Percentiles rank a stretch among this genome's conserved stretches.
Evolutionary conservation across 2,329 filamentous ascomycete genomes (phyloP).

Genomic region (Bertia moriformis): DNA sequence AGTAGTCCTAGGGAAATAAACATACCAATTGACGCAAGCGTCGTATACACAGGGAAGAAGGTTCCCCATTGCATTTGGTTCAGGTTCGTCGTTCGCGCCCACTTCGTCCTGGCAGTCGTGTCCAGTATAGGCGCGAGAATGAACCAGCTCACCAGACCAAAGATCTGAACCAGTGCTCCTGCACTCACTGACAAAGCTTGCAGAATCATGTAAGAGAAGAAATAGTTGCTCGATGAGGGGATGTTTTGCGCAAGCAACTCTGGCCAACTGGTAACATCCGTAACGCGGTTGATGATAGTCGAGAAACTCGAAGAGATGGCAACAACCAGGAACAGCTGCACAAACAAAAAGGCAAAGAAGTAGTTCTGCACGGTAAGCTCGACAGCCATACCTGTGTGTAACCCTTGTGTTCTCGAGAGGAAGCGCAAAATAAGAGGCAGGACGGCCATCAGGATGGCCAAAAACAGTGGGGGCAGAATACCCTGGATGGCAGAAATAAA

Average conservation of each 20-base stretch:
- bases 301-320: constrained; percentile 68
- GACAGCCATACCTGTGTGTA: constrained; percentile 67
- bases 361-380: constrained; percentile 78
- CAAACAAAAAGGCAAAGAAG: constrained; percentile 88
- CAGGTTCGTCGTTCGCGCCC: constrained; percentile 67
- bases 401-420: constrained; percentile 60
- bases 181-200: constrained; percentile 85
- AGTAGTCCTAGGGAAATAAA: not conserved
- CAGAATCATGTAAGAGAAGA: constrained; percentile 96
- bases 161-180: constrained; percentile 71
- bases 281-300: constrained; percentile 26
- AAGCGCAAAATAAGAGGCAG: constrained; percentile 67
- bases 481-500: constrained; percentile 61
- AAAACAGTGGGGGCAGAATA: constrained; percentile 66
- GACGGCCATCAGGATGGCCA: constrained; percentile 65
- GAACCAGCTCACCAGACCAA: constrained; percentile 68
- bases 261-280: constrained; percentile 52
- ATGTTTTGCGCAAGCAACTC: constrained; percentile 62
- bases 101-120: constrained; percentile 70
- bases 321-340: constrained; percentile 87
- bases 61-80: constrained; percentile 74
- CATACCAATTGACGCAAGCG: constrained; percentile 71
- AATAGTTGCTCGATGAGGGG: constrained; percentile 83
- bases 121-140: constrained; percentile 68
- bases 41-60: constrained; percentile 93